Evolutionary conservation across 2,329 filamentous ascomycete genomes (phyloP), one percentile per base, ranked within the genome.

Genomic region (Ceratocystis cubensis): DNA sequence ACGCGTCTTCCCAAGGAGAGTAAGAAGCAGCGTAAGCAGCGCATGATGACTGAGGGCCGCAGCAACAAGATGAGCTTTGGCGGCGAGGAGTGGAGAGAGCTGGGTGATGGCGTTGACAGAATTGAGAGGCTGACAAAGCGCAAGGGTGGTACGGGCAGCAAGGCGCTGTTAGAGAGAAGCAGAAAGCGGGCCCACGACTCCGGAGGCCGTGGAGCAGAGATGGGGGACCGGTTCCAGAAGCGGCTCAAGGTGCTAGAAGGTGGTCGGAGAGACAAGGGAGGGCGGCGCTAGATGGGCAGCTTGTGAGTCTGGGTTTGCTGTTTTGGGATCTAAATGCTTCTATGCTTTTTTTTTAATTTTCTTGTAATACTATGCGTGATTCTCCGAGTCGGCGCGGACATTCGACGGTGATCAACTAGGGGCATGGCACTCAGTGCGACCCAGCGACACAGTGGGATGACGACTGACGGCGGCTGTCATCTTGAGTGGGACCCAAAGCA

Each of bases 61-160:
- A 68, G 66, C 33, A 75, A 78, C 70, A 76, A 86, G 80, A 75
- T 96, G 89, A 77, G 78, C 71, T 85, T 84, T 77, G 93, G 93
- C 69, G 94, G 94, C 64, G 94, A 97, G 76, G 94, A 97, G 74
- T 97, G 91, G 90, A 84, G 87, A 70, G 86, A 88, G 30, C 78
- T 99, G 57, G 90, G 89, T 66, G 87, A 92, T 74, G 91, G 91
- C 6, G 84, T 92, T 64, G 90, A 96, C 76, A 82, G 93, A 57
- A 96, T 96, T 75, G 88, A 91, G 71, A 82, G 86, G 69, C 79
- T 96, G 72, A 96, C 92, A 5, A 85, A 84, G 75, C 83, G 84
- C 73, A 89, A 85, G 75, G 80, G 80, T 68, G 79, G 80, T 45
- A 78, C 80, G 28, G 80, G 82, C 41, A 83, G 83, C 13, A 81